phyloP scores from a whole-genome alignment of 176 grass and related monocot genomes.

The Zea luxurians region DNA sequence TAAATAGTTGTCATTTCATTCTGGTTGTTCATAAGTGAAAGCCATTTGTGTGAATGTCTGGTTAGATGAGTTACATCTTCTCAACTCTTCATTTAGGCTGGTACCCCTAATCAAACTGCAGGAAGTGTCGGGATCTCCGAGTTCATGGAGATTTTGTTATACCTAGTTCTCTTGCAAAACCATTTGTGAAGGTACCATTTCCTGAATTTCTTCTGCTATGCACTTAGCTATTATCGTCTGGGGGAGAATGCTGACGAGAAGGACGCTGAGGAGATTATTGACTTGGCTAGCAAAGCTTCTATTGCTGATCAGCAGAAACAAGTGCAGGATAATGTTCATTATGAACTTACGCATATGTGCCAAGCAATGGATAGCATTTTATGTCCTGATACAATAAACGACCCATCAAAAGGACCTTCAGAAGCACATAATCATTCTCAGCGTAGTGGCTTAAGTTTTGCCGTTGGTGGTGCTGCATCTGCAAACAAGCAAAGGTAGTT shows the following conservation, averaged over 20 bases:
- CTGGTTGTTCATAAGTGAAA: slow-evolving; percentile 19
- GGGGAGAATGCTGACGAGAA: slow-evolving; percentile 74
- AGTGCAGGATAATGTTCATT: slow-evolving; percentile 88
- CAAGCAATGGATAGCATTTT: slow-evolving; percentile 69
- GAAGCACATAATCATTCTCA: slow-evolving; percentile 43
- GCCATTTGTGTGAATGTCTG: not conserved
- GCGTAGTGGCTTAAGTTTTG: slow-evolving; percentile 74
- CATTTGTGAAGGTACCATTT: not conserved
- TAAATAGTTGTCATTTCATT: not conserved
- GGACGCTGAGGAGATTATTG: slow-evolving; percentile 85
- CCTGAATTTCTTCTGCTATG: slow-evolving; percentile 19
- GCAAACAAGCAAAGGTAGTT: slow-evolving; percentile 53
- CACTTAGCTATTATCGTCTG: slow-evolving; percentile 74
- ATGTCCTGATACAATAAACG: slow-evolving; percentile 40
- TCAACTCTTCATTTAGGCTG: slow-evolving; percentile 1
- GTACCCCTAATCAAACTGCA: not conserved
- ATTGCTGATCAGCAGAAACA: slow-evolving; percentile 74
- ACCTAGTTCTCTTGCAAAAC: slow-evolving; percentile 15
- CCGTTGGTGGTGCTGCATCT: slow-evolving; percentile 49
- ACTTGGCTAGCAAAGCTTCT: slow-evolving; percentile 79
- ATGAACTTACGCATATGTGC: slow-evolving; percentile 69
- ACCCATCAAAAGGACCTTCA: slow-evolving; percentile 31
- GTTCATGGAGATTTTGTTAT: slow-evolving; percentile 12
- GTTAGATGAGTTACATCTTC: slow-evolving; percentile 14
- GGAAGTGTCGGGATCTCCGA: not conserved